These are phyloP conservation scores for Talaromyces nanjingensis DNA, from an alignment of 495 filamentous ascomycete species.

Conservation along the genomic window DNA sequence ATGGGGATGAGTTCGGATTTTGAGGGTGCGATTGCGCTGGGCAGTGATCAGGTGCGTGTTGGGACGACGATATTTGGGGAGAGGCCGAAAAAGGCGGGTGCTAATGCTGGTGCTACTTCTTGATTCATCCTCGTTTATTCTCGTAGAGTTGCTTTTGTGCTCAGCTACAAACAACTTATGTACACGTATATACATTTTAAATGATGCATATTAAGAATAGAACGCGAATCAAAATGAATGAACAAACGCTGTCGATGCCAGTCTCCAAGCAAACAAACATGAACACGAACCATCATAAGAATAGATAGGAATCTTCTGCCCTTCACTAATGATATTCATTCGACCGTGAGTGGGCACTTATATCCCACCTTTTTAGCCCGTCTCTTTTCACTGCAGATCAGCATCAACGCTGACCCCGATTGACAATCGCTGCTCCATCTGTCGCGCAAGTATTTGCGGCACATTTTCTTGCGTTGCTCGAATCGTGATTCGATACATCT, in stretches of 20 bases:
- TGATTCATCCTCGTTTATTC: not conserved
- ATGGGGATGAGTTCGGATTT: constrained; percentile 95
- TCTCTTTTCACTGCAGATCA: constrained; percentile 8
- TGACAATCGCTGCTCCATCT: constrained; percentile 78
- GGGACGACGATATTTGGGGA: constrained; percentile 90
- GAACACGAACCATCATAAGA: not conserved
- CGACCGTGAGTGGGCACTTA: not conserved
- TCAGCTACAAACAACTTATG: not conserved
- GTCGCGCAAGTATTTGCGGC: constrained; percentile 68
- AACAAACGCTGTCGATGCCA: constrained; percentile 17
- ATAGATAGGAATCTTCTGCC: not conserved
- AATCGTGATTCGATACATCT: constrained; percentile 96
- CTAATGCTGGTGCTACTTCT: constrained; percentile 22
- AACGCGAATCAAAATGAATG: constrained; percentile 13
- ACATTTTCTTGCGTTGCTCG: constrained; percentile 88
- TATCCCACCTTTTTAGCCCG: constrained; percentile 9
- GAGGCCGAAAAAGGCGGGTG: constrained; percentile 65
- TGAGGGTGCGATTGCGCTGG: constrained; percentile 76
- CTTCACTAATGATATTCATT: not conserved
- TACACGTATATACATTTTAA: constrained; percentile 7
- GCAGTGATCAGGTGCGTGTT: constrained; percentile 89
- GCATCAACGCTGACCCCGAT: constrained; percentile 34
- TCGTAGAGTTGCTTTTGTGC: not conserved
- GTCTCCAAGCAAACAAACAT: not conserved
- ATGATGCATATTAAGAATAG: constrained; percentile 15